Conservation (phyloP, 805 yeast genomes). For the Saccharomycopsis amapae region DNA sequence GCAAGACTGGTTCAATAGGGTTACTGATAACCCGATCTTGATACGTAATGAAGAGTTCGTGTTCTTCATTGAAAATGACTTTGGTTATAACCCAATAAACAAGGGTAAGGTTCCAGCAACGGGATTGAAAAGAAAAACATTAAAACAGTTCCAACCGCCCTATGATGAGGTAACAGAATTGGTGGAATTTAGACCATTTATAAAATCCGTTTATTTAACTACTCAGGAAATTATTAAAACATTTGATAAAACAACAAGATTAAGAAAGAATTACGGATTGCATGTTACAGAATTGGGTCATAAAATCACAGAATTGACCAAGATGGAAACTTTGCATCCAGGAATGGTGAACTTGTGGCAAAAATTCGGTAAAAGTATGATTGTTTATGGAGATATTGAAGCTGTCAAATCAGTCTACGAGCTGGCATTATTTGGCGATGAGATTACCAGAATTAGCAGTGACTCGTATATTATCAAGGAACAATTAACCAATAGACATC, state of each 20-base stretch:
- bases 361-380: constrained; percentile 61
- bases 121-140: constrained; percentile 80
- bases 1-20: constrained; percentile 82
- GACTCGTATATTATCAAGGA: constrained; percentile 89
- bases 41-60: constrained; percentile 84
- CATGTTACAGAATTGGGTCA: constrained; percentile 50
- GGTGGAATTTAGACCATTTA: constrained; percentile 79
- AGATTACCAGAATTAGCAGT: constrained; percentile 50
- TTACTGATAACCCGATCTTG: constrained; percentile 69
- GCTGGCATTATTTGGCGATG: constrained; percentile 72
- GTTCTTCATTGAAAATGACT: constrained; percentile 74
- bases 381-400: constrained; percentile 68
- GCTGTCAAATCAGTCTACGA: constrained; percentile 65
- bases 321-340: constrained; percentile 46
- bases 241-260: constrained; percentile 47
- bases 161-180: constrained; percentile 78
- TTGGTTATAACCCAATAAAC: constrained; percentile 45
- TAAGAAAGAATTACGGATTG: constrained; percentile 41
- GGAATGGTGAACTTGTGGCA: constrained; percentile 78
- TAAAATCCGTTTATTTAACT: constrained; percentile 63
- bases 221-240: constrained; percentile 45
- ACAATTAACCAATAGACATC: constrained; percentile 84
- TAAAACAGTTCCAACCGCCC: constrained; percentile 89
- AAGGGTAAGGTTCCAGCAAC: constrained; percentile 63
- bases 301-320: constrained; percentile 33